Base-by-base conservation (phyloP, 2,329 filamentous ascomycete species). In the Monilinia vaccinii-corymbosi region DNA sequence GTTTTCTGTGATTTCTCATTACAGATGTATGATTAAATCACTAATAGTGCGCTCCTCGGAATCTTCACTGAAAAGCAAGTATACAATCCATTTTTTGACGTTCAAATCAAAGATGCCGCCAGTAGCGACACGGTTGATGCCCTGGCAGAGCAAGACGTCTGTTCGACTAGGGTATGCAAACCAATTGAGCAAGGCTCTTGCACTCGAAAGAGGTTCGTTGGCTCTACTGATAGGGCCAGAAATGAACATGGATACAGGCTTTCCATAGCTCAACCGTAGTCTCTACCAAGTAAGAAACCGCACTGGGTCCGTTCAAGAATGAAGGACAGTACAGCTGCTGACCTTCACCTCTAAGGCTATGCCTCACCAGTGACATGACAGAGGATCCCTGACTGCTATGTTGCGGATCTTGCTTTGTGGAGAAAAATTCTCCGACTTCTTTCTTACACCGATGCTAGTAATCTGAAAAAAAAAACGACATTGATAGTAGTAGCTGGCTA, bases 161-260 rank as follows among this genome's bases (percentile, higher is more conserved):
- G 79, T 38, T 13, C n/a, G 10, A 14, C 38, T 58, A 2, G 53
- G 53, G 34, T 63, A 25, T 16, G 34, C 32, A 10, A 63, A 63
- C 16, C 56, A 61, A 38, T 63, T 61, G 6, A 40, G 72, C 73
- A 2, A 74, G 61, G 18, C 64, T 36, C 1, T 72, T 2, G 1
- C 46, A 51, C 3, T 45, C 46, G 40, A 68, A 70, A 0, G 66
- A 56, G 3, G 18, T n/a, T 40, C 53, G 67, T 58, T 73, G 70
- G 1, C 31, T 32, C 45, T 72, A 64, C 55, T 71, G 70, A 0
- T 65, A 55, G 71, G 73, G 74, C 63, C 68, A 72, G 21, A 23
- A 45, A 21, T 65, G 51, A 0, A 67, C 66, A 3, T 32, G 40
- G 1, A 68, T 31, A 3, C 71, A 69, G 3, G 52, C 34, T 31